phyloP scores from a whole-genome alignment of 352 stramenopile genomes.

The Phytopythium montanum region DNA sequence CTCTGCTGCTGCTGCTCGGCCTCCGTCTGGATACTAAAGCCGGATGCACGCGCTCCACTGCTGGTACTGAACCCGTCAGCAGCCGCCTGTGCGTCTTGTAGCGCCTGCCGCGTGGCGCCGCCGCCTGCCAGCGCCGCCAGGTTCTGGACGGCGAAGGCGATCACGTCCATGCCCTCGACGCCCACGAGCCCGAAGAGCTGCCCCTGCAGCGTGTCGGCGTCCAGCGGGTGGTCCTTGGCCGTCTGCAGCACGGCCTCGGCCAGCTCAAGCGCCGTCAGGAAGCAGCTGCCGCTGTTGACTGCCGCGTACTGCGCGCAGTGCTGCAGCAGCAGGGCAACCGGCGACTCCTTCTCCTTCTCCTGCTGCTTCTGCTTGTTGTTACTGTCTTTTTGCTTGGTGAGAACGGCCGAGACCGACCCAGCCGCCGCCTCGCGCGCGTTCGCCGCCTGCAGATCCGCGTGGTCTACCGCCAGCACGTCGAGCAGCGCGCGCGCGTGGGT shows the following conservation, averaged over 20 bases:
- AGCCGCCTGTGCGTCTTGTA: constrained; percentile 44
- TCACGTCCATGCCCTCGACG: constrained; percentile 84
- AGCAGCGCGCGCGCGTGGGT: constrained; percentile 29
- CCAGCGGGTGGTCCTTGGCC: constrained; percentile 38
- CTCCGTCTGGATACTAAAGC: constrained; percentile 71
- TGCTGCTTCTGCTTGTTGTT: constrained; percentile 3
- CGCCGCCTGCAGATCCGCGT: constrained; percentile 40
- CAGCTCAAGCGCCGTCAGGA: constrained; percentile 63
- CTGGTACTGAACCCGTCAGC: constrained; percentile 16
- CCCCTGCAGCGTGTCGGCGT: constrained; percentile 60
- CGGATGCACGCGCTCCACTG: constrained; percentile 3
- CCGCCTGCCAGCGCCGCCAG: constrained; percentile 20
- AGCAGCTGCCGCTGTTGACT: constrained; percentile 30
- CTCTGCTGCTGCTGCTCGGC: constrained; percentile 48
- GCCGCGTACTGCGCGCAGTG: constrained; percentile 33
- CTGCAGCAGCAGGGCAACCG: constrained; percentile 27
- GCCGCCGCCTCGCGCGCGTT: constrained; percentile 52
- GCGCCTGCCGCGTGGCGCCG: constrained; percentile 28
- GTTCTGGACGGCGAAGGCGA: constrained; percentile 70
- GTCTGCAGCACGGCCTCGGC: constrained; percentile 69
- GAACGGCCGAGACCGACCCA: constrained; percentile 38
- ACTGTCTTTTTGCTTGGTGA: constrained; percentile 40
- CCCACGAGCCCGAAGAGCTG: constrained; percentile 82
- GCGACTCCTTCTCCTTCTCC: not conserved
- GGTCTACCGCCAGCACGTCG: constrained; percentile 54